Base-by-base conservation (phyloP, 2,329 filamentous ascomycete species). In the Alternaria panax region DNA sequence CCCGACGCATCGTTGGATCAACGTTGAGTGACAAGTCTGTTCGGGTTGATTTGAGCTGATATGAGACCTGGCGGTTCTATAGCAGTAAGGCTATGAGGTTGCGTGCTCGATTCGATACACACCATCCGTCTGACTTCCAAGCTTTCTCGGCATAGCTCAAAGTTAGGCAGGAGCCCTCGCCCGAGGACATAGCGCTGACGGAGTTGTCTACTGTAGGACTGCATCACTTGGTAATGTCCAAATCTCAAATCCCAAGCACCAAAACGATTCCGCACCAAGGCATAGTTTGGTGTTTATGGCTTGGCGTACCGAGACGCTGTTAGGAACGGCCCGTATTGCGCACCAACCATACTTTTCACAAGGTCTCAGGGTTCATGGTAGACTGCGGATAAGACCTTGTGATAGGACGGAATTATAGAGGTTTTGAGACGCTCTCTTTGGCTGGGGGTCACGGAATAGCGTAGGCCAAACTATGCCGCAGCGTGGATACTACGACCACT, bases 81-180 rank as follows among this genome's bases (percentile, higher is more conserved):
- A 34, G 16, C 30, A 34, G 27, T 14, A 5, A 34, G 5, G 30
- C 14, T 14, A 34, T 36, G 32, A 36, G n/a, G 34, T 16, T 36
- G 8, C 16, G 5, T 36, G 8, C 7, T 8, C 34, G n/a, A 18
- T n/a, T n/a, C 34, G 8, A 36, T 18, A 4, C 34, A 5, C 16
- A 27, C 41, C 20, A 20, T 45, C 24, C n/a, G 25, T 45, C 20
- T 8, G 25, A 14, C 18, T 24, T 16, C 20, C 20, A 45, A 24
- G 41, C 41, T 45, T 24, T 25, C 12, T 24, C 41, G 41, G 64
- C 64, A 60, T 45, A 43, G 32, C 12, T 6, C 32, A 34, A 11
- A 34, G 32, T n/a, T n/a, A 34, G 32, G 32, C 32, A 34, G 32
- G 16, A 34, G 12, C 16, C 5, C 34, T 36, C 34, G 34, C 16